A percentile compares a stretch with the other conserved stretches of the same genome.
These are phyloP conservation scores for Trichocladium antarcticum DNA, from an alignment of 495 filamentous ascomycete species.

Conservation along the genomic window DNA sequence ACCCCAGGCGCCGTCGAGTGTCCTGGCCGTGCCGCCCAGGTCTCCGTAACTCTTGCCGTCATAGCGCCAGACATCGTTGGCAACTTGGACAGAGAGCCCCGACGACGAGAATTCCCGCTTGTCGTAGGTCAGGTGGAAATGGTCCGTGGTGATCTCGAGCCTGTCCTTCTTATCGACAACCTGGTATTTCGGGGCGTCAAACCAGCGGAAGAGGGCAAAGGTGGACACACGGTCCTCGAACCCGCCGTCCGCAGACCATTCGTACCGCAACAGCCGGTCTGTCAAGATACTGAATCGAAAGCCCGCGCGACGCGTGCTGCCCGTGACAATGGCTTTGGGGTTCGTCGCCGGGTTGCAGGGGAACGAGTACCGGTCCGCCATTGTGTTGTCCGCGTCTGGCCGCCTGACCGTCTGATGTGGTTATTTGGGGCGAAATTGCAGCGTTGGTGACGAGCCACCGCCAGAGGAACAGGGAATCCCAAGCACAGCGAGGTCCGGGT, in stretches of 20 bases:
- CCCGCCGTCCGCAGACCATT: conserved; percentile 44
- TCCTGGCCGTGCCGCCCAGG: conserved; percentile 44
- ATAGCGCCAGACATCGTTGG: conserved; percentile 36
- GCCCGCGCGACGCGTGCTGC: conserved; percentile 18
- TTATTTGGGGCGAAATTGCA: not conserved
- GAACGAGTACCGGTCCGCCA: conserved; percentile 33
- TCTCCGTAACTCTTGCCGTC: conserved; percentile 34
- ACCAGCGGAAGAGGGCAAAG: conserved; percentile 42
- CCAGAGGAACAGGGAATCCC: not conserved
- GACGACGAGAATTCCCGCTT: conserved; percentile 37
- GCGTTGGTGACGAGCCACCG: not conserved
- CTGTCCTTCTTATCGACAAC: conserved; percentile 27
- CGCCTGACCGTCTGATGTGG: no score
- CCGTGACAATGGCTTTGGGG: conserved; percentile 36
- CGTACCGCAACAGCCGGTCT: conserved; percentile 42
- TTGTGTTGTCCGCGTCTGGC: not conserved
- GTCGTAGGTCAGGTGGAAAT: conserved; percentile 43
- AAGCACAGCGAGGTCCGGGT: not conserved
- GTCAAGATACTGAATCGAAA: conserved; percentile 48
- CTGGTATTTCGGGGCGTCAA: conserved; percentile 39
- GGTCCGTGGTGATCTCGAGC: conserved; percentile 41
- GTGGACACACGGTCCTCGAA: conserved; percentile 50
- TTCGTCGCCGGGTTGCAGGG: conserved; percentile 35
- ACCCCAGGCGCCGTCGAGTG: conserved; percentile 44
- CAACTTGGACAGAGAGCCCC: conserved; percentile 33